Percentiles rank a stretch among this genome's conserved stretches.
These are phyloP conservation scores for Chlamydomonas incerta DNA, from an alignment of 139 green algal genomes.

Conservation along the genomic window DNA sequence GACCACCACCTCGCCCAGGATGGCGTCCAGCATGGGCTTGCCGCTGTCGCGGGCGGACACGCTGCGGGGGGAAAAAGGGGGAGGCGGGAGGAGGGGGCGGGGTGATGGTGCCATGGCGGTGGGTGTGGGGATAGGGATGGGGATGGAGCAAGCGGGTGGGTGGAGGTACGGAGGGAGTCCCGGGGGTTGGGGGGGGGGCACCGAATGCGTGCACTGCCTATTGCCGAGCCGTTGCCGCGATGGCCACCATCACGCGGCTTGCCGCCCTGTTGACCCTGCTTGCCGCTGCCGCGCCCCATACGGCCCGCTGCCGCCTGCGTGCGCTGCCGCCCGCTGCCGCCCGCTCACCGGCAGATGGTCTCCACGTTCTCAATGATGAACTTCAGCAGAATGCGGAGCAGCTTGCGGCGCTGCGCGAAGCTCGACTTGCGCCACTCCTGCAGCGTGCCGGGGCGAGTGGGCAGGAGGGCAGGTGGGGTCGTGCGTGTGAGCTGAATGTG, in stretches of 20 bases:
- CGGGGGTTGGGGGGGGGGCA: too few relatives aligned
- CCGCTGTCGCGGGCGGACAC: conserved; percentile 92
- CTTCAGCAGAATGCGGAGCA: conserved; percentile 89
- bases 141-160: too few relatives aligned
- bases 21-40: conserved; percentile 95
- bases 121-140: neutral
- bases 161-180: neutral
- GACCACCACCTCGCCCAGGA: conserved; percentile 94
- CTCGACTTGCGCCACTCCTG: conserved; percentile 79
- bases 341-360: conserved; percentile 87
- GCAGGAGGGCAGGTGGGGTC: neutral
- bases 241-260: too few relatives aligned
- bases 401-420: conserved; percentile 82
- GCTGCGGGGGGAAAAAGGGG: conserved; percentile 45
- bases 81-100: neutral
- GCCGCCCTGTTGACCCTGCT: too few relatives aligned
- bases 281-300: too few relatives aligned
- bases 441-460: conserved; percentile 41
- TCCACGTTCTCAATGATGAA: conserved; percentile 94
- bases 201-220: too few relatives aligned
- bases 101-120: neutral
- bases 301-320: too few relatives aligned
- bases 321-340: too few relatives aligned
- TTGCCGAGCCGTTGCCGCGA: too few relatives aligned
- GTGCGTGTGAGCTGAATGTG: too few relatives aligned